phyloP scores from a whole-genome alignment of 345 rosid species.

The Toxicodendron radicans region DNA sequence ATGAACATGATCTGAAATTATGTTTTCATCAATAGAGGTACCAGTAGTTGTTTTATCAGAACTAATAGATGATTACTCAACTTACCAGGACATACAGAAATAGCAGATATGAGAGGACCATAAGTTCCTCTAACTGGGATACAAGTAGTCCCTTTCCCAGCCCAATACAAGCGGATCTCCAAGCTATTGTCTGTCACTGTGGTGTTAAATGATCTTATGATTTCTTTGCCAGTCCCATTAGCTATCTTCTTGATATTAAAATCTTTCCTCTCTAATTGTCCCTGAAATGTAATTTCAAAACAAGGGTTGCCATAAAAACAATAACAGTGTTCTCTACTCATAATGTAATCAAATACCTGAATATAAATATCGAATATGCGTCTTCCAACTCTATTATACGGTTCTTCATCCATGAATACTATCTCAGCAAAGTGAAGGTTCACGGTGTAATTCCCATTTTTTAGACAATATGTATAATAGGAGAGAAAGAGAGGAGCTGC shows the following conservation, averaged over 20 bases:
- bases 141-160: constrained; percentile 47
- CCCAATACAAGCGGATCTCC: constrained; percentile 20
- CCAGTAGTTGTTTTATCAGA: too few relatives aligned
- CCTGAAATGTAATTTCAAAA: constrained; percentile 25
- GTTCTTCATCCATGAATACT: constrained; percentile 36
- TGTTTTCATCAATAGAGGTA: too few relatives aligned
- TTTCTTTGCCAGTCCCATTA: constrained; percentile 26
- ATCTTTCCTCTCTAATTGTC: constrained; percentile 26
- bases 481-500: constrained; percentile 45
- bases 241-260: constrained; percentile 34
- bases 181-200: background rate
- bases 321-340: background rate
- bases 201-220: constrained; percentile 14
- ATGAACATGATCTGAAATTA: too few relatives aligned
- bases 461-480: constrained; percentile 51
- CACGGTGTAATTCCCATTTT: constrained; percentile 50
- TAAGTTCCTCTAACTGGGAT: constrained; percentile 36
- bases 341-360: constrained; percentile 36
- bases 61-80: background rate
- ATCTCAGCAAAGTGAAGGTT: constrained; percentile 59
- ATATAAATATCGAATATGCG: constrained; percentile 50
- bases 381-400: constrained; percentile 44
- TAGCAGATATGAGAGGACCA: constrained; percentile 51
- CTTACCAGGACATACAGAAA: constrained; percentile 41
- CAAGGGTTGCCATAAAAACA: background rate